Evolutionary conservation across 2,329 filamentous ascomycete genomes (phyloP), one percentile per base, ranked within the genome.

Genomic region (Xylariaceae sp.): DNA sequence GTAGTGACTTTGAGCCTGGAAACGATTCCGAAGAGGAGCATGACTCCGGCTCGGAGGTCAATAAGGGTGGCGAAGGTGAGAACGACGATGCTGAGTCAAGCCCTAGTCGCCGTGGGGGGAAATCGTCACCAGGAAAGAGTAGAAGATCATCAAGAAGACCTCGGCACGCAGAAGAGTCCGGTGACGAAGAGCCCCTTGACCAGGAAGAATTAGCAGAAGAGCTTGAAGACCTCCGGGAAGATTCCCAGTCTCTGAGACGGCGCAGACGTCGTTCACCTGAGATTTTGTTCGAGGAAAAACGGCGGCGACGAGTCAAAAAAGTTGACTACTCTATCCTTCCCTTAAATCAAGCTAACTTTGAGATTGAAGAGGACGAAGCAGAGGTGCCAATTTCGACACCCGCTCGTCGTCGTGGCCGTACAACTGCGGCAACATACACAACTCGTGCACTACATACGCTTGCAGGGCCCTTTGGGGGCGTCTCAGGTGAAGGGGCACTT

Each of bases 401-500:
- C 30, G 83, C 85, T 18, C 86, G 87, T 51, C 83, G 84, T 56
- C 84, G 84, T 60, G 84, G 88, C 40, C 81, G 84, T 39, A 81
- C 77, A 51, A 83, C 79, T 44, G 85, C 81, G 30, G 81, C 77
- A 24, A 75, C 77, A 9, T 75, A 74, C 36, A 91, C 86, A 86
- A 91, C 93, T 68, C 88, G 92, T 43, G 90, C 82, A 52, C 80
- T 97, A 26, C 93, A 96, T 73, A 92, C 91, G 18, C 96, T 92
- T 0, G 91, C 88, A 68, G 94, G 94, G 7, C 94, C 94, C 2
- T 97, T 99, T 72, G 94, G 92, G 53, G 92, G 94, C 35, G 89
- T 89, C 39, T 85, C 87, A 36, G 90, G 90, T 29, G 81, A 81
- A 35, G 81, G 86, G 26, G 84, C 91, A 13, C 78, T 94, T 10